A percentile compares a stretch with the other conserved stretches of the same genome.
Evolutionary conservation across 2,329 filamentous ascomycete genomes (phyloP).

Genomic region (Dactylellina parvicollis): DNA sequence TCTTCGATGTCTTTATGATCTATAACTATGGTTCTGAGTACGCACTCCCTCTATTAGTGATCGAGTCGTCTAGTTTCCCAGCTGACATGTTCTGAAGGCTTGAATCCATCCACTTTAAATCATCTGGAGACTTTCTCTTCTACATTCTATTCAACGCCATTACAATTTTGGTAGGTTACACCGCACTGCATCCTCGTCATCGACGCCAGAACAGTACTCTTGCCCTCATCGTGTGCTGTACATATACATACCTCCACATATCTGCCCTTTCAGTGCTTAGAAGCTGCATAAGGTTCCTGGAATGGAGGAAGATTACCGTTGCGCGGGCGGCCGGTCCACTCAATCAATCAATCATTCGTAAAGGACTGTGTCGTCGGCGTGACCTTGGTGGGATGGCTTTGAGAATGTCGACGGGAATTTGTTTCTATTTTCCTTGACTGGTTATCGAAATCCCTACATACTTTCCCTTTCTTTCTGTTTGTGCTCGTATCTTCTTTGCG

Average conservation of each 20-base stretch:
- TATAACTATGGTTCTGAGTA: constrained; percentile 50
- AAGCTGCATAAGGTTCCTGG: constrained; percentile 55
- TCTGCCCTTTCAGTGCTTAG: constrained; percentile 55
- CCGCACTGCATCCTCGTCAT: background rate
- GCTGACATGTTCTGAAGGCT: constrained; percentile 21
- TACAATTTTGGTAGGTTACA: constrained; percentile 39
- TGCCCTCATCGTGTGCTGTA: background rate
- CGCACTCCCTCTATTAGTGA: background rate
- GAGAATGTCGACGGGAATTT: constrained; percentile 45
- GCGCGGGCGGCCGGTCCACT: constrained; percentile 38
- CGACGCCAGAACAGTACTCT: background rate
- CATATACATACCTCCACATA: constrained; percentile 49
- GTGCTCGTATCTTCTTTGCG: background rate
- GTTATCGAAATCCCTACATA: constrained; percentile 50
- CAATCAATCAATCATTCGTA: constrained; percentile 51
- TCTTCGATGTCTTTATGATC: constrained; percentile 43
- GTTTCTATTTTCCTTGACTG: constrained; percentile 39
- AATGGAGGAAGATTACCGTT: constrained; percentile 54
- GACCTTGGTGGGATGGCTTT: constrained; percentile 51
- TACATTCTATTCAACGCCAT: constrained; percentile 42
- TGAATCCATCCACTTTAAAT: constrained; percentile 28
- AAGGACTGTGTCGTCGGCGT: constrained; percentile 47
- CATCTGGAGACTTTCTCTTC: constrained; percentile 45
- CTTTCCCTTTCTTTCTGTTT: constrained; percentile 17
- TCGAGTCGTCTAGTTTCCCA: no score